A percentile compares a stretch with the other conserved stretches of the same genome.
phyloP scores from a whole-genome alignment of 2,329 filamentous ascomycete species.

The Scytalidium sp. region DNA sequence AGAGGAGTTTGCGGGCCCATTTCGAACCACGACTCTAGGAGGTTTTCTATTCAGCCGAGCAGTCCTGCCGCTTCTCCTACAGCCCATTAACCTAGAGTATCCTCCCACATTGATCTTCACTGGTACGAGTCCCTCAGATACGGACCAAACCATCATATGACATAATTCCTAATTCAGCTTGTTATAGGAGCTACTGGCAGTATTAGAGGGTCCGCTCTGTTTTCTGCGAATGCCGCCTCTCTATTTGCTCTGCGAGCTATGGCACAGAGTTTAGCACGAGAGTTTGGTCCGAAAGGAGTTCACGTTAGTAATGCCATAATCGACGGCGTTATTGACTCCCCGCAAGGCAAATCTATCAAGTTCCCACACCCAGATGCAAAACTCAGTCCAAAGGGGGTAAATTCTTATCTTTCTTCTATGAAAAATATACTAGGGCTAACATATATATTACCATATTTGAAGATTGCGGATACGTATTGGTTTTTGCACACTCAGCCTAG shows the following conservation, averaged over 20 bases:
- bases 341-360: slow-evolving; percentile 48
- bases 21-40: too few relatives aligned
- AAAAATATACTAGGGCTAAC: too few relatives aligned
- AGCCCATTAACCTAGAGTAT: too few relatives aligned
- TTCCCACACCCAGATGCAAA: not conserved
- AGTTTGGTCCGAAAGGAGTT: slow-evolving; percentile 78
- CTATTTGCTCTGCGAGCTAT: slow-evolving; percentile 78
- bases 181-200: slow-evolving; percentile 77
- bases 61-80: too few relatives aligned
- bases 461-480: slow-evolving; percentile 87
- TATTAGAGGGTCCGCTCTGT: slow-evolving; percentile 66
- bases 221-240: slow-evolving; percentile 67
- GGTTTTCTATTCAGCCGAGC: too few relatives aligned
- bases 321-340: slow-evolving; percentile 79
- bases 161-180: too few relatives aligned
- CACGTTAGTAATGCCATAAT: slow-evolving; percentile 78
- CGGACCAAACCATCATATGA: too few relatives aligned
- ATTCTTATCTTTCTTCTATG: too few relatives aligned
- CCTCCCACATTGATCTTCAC: too few relatives aligned
- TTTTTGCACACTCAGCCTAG: slow-evolving; percentile 74
- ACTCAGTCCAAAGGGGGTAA: not conserved
- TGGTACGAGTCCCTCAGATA: too few relatives aligned
- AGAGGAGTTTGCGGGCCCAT: too few relatives aligned
- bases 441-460: slow-evolving; percentile 8
- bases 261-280: slow-evolving; percentile 71